Conservation (phyloP, 2,329 filamentous ascomycete species). For the Ophiostoma ulmi region DNA sequence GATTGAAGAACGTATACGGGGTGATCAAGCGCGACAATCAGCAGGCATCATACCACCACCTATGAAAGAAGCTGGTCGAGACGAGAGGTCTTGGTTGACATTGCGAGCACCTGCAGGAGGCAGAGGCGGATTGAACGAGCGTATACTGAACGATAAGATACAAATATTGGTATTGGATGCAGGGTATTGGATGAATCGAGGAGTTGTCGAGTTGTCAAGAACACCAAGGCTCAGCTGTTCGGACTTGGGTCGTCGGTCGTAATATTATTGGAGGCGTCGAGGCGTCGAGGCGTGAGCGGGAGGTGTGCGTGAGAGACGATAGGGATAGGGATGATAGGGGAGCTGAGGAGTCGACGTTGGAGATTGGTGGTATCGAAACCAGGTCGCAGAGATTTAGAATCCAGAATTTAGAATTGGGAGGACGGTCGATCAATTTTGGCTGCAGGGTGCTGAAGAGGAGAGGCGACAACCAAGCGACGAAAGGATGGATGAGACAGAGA, state of each 20-base stretch:
- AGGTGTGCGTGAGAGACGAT: not conserved
- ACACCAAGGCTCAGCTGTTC: not conserved
- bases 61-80: conserved; percentile 20
- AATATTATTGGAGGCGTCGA: not conserved
- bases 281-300: not conserved
- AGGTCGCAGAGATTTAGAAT: not conserved
- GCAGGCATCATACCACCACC: conserved; percentile 17
- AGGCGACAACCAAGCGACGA: not conserved
- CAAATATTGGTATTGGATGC: not conserved
- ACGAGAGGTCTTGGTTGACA: conserved; percentile 21
- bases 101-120: conserved; percentile 17
- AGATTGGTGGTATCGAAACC: not conserved
- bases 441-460: not conserved
- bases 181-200: not conserved
- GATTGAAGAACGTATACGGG: not conserved
- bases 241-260: not conserved
- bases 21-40: conserved; percentile 13
- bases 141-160: not conserved
- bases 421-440: not conserved
- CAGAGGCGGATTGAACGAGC: not conserved
- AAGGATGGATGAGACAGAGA: not conserved
- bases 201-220: not conserved
- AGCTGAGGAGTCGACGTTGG: conserved; percentile 1
- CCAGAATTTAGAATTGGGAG: not conserved
- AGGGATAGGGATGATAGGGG: not conserved